Conservation (phyloP, 75 land plant genomes). For the Azolla pinnata region DNA sequence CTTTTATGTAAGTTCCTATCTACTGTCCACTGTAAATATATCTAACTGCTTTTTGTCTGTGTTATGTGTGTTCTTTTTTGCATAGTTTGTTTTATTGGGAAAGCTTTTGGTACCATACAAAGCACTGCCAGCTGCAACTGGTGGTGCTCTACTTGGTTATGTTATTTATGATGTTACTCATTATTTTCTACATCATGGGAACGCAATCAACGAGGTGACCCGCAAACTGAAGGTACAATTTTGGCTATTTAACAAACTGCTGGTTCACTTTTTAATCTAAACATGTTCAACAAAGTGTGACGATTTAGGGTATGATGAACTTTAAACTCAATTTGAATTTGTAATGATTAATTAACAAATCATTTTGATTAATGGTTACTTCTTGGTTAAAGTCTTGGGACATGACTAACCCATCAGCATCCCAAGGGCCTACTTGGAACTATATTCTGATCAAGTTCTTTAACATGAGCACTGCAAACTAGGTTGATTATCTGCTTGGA, state of each 20-base stretch:
- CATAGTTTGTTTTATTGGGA: slow-evolving; percentile 59
- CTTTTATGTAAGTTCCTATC: too few species aligned
- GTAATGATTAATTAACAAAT: too few species aligned
- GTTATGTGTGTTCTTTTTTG: slow-evolving; percentile 1
- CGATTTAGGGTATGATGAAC: too few species aligned
- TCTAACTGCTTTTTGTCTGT: not conserved
- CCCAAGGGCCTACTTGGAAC: too few species aligned
- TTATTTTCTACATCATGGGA: slow-evolving; percentile 90
- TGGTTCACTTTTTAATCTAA: too few species aligned
- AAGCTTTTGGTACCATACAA: slow-evolving; percentile 34
- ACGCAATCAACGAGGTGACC: slow-evolving; percentile 35
- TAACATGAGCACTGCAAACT: not conserved
- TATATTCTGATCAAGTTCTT: not conserved
- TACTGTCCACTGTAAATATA: too few species aligned
- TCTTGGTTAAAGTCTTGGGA: too few species aligned
- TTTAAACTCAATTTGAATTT: too few species aligned
- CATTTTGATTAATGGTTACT: too few species aligned
- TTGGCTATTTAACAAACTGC: too few species aligned
- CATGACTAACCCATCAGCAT: too few species aligned
- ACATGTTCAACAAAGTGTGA: too few species aligned
- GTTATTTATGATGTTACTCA: slow-evolving; percentile 87
- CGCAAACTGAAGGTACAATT: slow-evolving; percentile 57
- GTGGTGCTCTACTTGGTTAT: slow-evolving; percentile 81
- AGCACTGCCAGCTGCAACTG: slow-evolving; percentile 61
- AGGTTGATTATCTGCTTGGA: not conserved